Evolutionary conservation across 257 asterid genomes (phyloP), one percentile per base, ranked within the genome.

Genomic region (Solanum tacnaense): DNA sequence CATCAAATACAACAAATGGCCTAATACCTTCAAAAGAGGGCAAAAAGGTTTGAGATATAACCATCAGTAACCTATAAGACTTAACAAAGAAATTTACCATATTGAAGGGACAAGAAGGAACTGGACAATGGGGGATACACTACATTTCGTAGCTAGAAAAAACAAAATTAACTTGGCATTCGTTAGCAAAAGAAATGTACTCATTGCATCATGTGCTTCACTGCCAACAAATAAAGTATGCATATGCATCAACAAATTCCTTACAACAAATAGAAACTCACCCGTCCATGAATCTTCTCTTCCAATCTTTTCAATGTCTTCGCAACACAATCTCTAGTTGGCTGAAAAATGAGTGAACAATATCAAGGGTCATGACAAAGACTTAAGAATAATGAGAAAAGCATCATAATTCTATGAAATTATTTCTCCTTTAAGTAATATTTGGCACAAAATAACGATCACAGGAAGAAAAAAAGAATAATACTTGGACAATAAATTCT

Each of bases 281-380:
- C 99, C 93, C 99, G 93, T 88, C 99, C 99, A 82, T 93, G 96
- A 91, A 97, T 96, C 92, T 95, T 97, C 93, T 97, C 99, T 90
- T 97, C 99, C 78, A 97, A 92, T 91, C 99, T 93, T 93, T 96
- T 96, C 89, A 97, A 94, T 32, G 99, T 97, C 93, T 96, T 97
- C 89, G 98, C 99, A 44, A 97, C 98, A 91, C 99, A 97, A 90
- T 96, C 99, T 90, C 96, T 94, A 87, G 99, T 97, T 86, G 99
- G 99, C 99, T 97, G 98, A 90, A 89, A 72, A 72, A 52, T 34
- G 23, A 13, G 70, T 41, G 74, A 49, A 29, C 52, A 52, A 49
- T 6, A 86, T 52, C 36, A 18, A 72, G 34, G 71, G 74, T 23
- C 49, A 21, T 44, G 84, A 52, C 56, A 88, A 38, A 35, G 32